A percentile compares a stretch with the other conserved stretches of the same genome.
These are phyloP conservation scores for Mycotypha africana DNA, from an alignment of 371 early-diverging fungal genomes.

Conservation along the genomic window DNA sequence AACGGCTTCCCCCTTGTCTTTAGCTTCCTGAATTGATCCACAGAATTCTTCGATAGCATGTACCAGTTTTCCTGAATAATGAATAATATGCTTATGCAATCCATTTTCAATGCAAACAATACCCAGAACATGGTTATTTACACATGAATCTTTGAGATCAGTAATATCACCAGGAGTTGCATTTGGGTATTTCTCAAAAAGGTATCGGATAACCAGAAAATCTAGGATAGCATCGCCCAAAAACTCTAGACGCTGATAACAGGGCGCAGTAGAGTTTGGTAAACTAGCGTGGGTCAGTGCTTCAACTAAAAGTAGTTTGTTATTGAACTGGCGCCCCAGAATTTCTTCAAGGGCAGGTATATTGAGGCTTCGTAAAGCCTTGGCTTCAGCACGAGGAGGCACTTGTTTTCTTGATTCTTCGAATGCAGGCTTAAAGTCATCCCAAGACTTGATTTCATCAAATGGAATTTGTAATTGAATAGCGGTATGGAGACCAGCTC, in stretches of 20 bases:
- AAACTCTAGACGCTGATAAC: conserved; percentile 93
- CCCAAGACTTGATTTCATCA: conserved; percentile 48
- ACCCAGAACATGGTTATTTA: conserved; percentile 82
- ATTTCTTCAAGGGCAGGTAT: conserved; percentile 38
- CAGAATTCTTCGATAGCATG: conserved; percentile 46
- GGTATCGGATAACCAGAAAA: conserved; percentile 69
- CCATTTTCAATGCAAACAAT: conserved; percentile 60
- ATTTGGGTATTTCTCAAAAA: conserved; percentile 55
- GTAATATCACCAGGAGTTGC: conserved; percentile 68
- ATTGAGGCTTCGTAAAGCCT: conserved; percentile 21
- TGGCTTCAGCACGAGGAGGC: conserved; percentile 24
- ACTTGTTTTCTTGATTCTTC: conserved; percentile 18
- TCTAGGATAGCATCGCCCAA: conserved; percentile 93
- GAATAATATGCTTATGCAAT: conserved; percentile 62
- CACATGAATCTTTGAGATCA: conserved; percentile 78
- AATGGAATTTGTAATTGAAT: conserved; percentile 54
- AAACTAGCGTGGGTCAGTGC: conserved; percentile 86
- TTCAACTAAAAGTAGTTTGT: conserved; percentile 60
- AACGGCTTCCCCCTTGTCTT: conserved; percentile 24
- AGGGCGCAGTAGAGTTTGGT: conserved; percentile 48
- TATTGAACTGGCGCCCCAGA: conserved; percentile 69
- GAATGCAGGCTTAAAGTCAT: conserved; percentile 37
- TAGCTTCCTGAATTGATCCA: conserved; percentile 33
- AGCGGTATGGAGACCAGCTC: conserved; percentile 58
- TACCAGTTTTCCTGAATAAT: conserved; percentile 51